phyloP scores from a whole-genome alignment of 352 stramenopile species.

The Globisporangium barbulae region DNA sequence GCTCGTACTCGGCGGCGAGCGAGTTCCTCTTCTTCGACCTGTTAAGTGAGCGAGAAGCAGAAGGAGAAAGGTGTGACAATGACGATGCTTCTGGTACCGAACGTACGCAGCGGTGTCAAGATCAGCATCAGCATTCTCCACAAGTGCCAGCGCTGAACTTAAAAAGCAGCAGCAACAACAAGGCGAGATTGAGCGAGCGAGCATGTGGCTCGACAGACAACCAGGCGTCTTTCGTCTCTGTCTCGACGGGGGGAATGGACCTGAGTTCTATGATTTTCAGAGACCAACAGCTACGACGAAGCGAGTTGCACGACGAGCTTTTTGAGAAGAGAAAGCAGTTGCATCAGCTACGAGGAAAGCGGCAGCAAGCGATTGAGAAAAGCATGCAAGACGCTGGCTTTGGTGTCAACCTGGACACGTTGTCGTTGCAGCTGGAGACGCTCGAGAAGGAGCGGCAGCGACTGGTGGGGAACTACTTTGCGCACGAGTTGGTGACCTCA shows the following conservation, averaged over 20 bases:
- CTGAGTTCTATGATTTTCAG: neutral
- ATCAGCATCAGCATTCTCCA: neutral
- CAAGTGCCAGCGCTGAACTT: neutral
- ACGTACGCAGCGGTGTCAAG: neutral
- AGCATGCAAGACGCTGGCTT: slow-evolving; percentile 25
- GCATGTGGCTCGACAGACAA: neutral
- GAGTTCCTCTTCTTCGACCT: slow-evolving; percentile 49
- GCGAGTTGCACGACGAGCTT: slow-evolving; percentile 24
- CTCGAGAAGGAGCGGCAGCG: slow-evolving; percentile 33
- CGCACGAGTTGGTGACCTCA: slow-evolving; percentile 31
- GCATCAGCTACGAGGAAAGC: slow-evolving; percentile 26
- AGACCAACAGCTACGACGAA: neutral
- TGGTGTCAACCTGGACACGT: slow-evolving; percentile 14
- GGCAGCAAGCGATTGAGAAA: slow-evolving; percentile 14
- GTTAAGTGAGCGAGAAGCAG: neutral
- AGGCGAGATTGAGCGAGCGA: neutral
- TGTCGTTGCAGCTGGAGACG: slow-evolving; percentile 8
- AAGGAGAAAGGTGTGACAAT: neutral
- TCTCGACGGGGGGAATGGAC: neutral
- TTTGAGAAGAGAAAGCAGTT: slow-evolving; percentile 30
- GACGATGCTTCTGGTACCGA: neutral
- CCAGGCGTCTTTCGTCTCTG: slow-evolving; percentile 1
- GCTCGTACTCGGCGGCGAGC: slow-evolving; percentile 33
- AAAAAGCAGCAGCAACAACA: neutral
- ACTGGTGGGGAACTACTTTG: slow-evolving; percentile 27